Evolutionary conservation across 2,329 filamentous ascomycete genomes (phyloP), one percentile per base, ranked within the genome.

Genomic region (Emmonsiellopsis sp.): DNA sequence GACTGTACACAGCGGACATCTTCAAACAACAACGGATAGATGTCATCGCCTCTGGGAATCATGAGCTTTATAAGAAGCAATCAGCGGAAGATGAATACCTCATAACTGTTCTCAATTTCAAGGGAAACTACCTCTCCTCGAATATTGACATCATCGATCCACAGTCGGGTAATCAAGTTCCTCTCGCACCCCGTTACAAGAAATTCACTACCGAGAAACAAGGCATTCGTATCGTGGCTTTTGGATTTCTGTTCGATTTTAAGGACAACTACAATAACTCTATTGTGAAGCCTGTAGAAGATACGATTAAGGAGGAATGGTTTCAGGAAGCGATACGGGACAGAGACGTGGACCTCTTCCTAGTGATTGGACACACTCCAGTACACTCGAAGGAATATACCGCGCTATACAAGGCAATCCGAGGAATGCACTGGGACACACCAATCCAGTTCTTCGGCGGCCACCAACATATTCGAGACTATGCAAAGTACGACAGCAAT

Each of bases 211-310:
- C 93, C 5, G 90, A 91, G 75, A 89, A 94, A 60, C 88, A 88
- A 60, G 87, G 86, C 4, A 83, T 95, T 55, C 81, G 86, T 13
- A 82, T 98, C 54, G 75, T 95, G 48, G 88, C 92, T 0, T 91
- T 98, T 68, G 93, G 93, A 2, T 97, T 98, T 69, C 74, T 98
- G 3, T 98, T 96, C 69, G 84, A 98, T 71, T 98, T 98, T 63
- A 88, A 81, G 0, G 84, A 85, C 14, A 95, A 95, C 67, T 86
- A 86, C 53, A 93, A 95, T 67, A 97, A 97, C 68, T 95, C 88
- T 0, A 76, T 88, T 3, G 88, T 97, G 0, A 84, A 88, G 60
- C 81, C 79, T 0, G 91, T 95, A 2, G 82, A 86, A 59, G 80
- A 94, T 7, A 86, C 88, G 0, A 79, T 97, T 61, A 83, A 88